Conservation (phyloP, 2,329 filamentous ascomycete genomes). For the Diaporthe humulicola region DNA sequence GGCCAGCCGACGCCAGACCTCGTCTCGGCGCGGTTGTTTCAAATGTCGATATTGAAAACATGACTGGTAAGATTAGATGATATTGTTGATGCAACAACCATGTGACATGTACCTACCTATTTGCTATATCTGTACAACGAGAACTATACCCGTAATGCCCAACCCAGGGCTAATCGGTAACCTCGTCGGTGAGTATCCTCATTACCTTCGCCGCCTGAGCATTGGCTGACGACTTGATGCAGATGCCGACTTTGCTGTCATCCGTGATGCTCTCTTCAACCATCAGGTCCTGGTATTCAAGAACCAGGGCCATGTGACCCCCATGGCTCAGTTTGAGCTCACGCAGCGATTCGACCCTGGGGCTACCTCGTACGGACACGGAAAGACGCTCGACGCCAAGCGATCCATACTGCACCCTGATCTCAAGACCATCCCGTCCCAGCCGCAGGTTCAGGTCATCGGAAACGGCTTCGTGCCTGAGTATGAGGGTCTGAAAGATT, state of each 20-base stretch:
- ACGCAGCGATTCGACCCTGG: slow-evolving; percentile 80
- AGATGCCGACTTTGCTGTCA: slow-evolving; percentile 75
- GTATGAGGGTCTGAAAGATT: slow-evolving; percentile 79
- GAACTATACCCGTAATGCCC: slow-evolving; percentile 59
- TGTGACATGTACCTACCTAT: slow-evolving; percentile 42
- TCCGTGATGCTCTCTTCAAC: slow-evolving; percentile 75
- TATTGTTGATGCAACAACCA: not conserved
- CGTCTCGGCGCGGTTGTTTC: slow-evolving; percentile 71
- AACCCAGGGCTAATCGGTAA: slow-evolving; percentile 63
- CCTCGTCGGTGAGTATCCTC: slow-evolving; percentile 63
- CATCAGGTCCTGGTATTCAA: slow-evolving; percentile 81
- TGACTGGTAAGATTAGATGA: slow-evolving; percentile 65
- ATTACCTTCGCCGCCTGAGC: not conserved
- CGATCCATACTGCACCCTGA: slow-evolving; percentile 81
- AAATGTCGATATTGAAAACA: slow-evolving; percentile 71
- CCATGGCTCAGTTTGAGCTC: slow-evolving; percentile 80
- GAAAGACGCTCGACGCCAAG: slow-evolving; percentile 77
- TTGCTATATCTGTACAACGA: slow-evolving; percentile 39
- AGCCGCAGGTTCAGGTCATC: slow-evolving; percentile 85
- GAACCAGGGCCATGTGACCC: slow-evolving; percentile 72
- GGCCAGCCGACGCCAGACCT: slow-evolving; percentile 57
- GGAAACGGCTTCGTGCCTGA: slow-evolving; percentile 78
- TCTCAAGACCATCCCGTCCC: slow-evolving; percentile 83
- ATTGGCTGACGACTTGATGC: slow-evolving; percentile 3
- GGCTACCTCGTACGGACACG: slow-evolving; percentile 78